These are phyloP conservation scores for Dacryopinax primogenitus DNA, from an alignment of 768 basidiomycete species.

Conservation along the genomic window DNA sequence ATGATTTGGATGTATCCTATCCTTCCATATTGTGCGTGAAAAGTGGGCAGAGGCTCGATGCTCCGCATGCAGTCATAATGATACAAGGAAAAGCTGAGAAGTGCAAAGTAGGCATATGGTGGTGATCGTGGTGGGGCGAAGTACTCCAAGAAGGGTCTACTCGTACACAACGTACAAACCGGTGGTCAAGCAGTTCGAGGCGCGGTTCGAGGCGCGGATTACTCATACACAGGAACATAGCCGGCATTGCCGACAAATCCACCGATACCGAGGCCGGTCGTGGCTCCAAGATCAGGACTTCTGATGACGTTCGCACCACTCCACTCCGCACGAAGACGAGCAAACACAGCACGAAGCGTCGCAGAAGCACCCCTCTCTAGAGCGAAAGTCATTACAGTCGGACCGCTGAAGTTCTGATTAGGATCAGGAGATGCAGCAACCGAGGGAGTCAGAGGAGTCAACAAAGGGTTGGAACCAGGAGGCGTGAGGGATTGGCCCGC, in stretches of 20 bases:
- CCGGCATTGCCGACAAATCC: background rate
- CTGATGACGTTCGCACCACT: background rate
- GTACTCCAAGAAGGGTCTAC: background rate
- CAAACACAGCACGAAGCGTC: background rate
- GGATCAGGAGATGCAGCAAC: constrained; percentile 2
- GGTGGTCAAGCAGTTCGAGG: background rate
- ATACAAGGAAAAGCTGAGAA: background rate
- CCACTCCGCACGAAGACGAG: constrained; percentile 4
- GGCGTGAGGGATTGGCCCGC: background rate
- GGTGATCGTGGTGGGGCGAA: background rate
- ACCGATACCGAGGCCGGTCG: background rate
- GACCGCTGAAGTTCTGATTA: background rate
- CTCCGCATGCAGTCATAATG: background rate
- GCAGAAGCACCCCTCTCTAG: constrained; percentile 1
- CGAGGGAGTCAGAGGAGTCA: background rate
- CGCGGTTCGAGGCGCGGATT: background rate
- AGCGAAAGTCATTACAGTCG: background rate
- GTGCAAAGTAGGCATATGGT: background rate
- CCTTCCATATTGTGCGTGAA: background rate
- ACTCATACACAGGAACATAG: background rate
- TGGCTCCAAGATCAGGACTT: background rate
- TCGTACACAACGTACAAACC: background rate
- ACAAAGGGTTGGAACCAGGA: background rate
- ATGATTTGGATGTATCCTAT: background rate
- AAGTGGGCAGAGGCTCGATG: background rate